Percentiles rank a stretch among this genome's conserved stretches.
These are phyloP conservation scores for Rhodomyrtus psidioides DNA, from an alignment of 441 rosid genomes.

Conservation along the genomic window DNA sequence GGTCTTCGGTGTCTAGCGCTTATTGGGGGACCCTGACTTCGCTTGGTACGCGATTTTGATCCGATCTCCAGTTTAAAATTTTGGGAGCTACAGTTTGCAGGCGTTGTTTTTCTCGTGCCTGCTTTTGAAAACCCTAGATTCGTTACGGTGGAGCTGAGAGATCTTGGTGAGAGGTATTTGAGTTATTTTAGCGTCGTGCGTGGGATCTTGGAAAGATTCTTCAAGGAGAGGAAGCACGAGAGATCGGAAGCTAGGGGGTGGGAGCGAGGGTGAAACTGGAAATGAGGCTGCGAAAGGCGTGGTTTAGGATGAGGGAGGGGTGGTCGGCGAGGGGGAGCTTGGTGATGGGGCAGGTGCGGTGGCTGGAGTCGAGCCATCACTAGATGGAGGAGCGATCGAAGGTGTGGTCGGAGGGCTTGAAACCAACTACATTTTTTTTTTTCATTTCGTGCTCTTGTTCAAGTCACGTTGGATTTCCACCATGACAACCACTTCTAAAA, in stretches of 20 bases:
- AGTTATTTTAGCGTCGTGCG: not conserved
- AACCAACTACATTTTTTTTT: no score
- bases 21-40: not conserved
- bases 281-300: no score
- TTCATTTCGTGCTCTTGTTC: no score
- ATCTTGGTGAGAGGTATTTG: constrained; percentile 1
- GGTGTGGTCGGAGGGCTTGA: no score
- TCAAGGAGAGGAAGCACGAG: constrained; percentile 85
- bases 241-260: constrained; percentile 40
- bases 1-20: not conserved
- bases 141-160: not conserved
- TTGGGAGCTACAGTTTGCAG: not conserved
- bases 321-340: no score
- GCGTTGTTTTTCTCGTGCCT: not conserved
- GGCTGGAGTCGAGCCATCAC: no score
- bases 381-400: no score
- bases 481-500: no score
- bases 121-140: not conserved
- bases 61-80: not conserved
- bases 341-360: no score
- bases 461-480: no score
- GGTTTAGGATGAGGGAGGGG: no score
- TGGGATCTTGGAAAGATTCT: constrained; percentile 45
- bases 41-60: not conserved
- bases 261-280: no score